Base-by-base conservation (phyloP, 345 rosid species). In the Lepidium didymum region DNA sequence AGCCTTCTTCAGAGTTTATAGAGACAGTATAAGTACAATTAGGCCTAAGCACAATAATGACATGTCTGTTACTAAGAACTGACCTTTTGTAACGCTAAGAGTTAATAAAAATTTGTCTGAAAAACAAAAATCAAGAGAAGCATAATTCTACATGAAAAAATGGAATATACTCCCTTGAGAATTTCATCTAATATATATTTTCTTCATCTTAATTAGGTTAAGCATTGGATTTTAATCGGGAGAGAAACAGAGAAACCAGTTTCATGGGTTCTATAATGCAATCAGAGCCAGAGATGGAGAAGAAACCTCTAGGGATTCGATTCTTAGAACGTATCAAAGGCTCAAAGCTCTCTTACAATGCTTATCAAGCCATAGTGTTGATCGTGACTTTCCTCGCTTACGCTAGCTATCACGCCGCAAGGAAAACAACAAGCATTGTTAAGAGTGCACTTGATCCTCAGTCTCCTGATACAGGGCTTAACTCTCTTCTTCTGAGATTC, bases 371-470 rank as follows among this genome's bases (percentile, higher is more conserved):
- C 59, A 75, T 91, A 52, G 99, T 91, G n/a, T 80, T 91, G 80
- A 78, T 88, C 52, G 82, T 91, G 6, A 94, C 99, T 19, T 91
- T 94, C 58, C 72, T 91, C 0, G 90, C 99, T 2, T 94, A 91
- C 58, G 23, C 92, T 2, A 80, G 90, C 78, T 94, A 87, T 73
- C 99, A 94, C 77, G 90, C 92, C 0, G 79, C 96, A 5, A 75
- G 99, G 34, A 94, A 94, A 80, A 89, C 96, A 29, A 86, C 90
- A 21, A 94, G 99, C 81, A 83, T 94, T 62, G 99, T 94, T 50
- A 89, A 94, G 65, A 89, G 96, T 61, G 75, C 87, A 6, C 97
- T 94, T 25, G 99, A 94, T 77, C 99, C 97, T 2, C 73, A 76
- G 7, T 76, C 79, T 1, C 70, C 79, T n/a, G 71, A 70, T 15